Evolutionary conservation across 2,329 filamentous ascomycete genomes (phyloP).

Genomic region (Aspergillus bombycis): DNA sequence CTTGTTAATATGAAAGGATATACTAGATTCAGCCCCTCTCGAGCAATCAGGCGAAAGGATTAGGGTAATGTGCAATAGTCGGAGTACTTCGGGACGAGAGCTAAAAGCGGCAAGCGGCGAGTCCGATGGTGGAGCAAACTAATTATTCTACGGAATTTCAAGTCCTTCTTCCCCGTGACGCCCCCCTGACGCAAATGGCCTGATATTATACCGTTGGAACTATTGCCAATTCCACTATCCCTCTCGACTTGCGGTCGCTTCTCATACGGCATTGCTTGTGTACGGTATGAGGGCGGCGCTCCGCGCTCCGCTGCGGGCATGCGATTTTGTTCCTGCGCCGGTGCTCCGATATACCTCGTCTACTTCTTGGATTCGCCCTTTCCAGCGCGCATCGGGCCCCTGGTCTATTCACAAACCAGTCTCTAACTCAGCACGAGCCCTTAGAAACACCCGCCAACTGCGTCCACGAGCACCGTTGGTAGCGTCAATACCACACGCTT

Average conservation of each 20-base stretch:
- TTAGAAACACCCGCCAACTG: conserved; percentile 2
- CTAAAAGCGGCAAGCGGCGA: conserved; percentile 10
- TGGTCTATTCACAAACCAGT: neutral
- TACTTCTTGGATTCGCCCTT: conserved; percentile 17
- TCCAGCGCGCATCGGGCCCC: neutral
- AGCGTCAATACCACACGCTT: conserved; percentile 6
- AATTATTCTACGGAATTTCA: neutral
- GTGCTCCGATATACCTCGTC: conserved; percentile 29
- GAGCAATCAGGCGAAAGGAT: neutral
- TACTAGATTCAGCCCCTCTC: neutral
- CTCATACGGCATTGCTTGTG: conserved; percentile 21
- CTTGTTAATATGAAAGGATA: neutral
- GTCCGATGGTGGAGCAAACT: conserved; percentile 7
- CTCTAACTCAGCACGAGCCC: neutral
- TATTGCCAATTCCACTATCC: neutral
- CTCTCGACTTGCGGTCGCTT: conserved; percentile 17
- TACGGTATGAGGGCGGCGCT: conserved; percentile 39
- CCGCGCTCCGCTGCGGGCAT: conserved; percentile 38
- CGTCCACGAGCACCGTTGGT: neutral
- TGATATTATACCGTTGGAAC: neutral
- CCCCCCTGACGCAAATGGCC: neutral
- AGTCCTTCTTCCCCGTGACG: neutral
- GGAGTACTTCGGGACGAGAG: conserved; percentile 1
- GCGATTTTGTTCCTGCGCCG: conserved; percentile 32
- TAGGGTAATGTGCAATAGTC: neutral